Conservation (phyloP, 2,329 filamentous ascomycete genomes). For the Penicillium sp. region DNA sequence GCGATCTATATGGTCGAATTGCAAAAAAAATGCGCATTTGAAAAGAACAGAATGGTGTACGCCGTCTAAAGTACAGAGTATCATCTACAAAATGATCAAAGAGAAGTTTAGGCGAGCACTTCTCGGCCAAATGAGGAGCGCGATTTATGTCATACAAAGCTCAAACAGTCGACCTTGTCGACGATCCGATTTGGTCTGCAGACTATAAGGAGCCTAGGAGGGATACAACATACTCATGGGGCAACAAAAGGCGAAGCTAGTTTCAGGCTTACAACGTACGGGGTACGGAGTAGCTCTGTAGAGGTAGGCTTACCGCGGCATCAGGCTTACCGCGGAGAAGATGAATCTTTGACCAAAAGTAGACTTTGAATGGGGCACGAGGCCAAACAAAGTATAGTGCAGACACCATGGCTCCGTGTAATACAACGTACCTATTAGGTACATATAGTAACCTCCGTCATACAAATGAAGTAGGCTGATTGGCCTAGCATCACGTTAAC, state of each 20-base stretch:
- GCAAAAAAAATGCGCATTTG: too few species aligned
- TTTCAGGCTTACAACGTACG: not conserved
- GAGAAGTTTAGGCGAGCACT: slow-evolving; percentile 11
- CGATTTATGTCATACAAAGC: slow-evolving; percentile 13
- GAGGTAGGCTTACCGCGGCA: not conserved
- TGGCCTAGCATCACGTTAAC: not conserved
- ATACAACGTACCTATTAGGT: not conserved
- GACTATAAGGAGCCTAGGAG: slow-evolving; percentile 14
- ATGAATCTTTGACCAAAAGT: slow-evolving; percentile 3
- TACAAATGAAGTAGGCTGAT: not conserved
- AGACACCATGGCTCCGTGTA: not conserved
- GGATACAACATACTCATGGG: not conserved
- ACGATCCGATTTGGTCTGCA: slow-evolving; percentile 14
- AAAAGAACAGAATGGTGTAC: too few species aligned
- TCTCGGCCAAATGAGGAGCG: slow-evolving; percentile 13
- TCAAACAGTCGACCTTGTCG: slow-evolving; percentile 7
- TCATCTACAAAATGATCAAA: not conserved
- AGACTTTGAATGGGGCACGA: not conserved
- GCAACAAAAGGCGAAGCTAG: not conserved
- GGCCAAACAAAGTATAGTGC: not conserved
- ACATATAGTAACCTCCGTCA: not conserved
- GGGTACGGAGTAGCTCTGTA: not conserved
- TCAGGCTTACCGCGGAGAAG: slow-evolving; percentile 15
- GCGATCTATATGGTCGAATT: not conserved
- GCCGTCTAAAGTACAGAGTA: too few species aligned